These are phyloP conservation scores for Heliocybe sulcata DNA, from an alignment of 1,284 basidiomycete species.

Conservation along the genomic window DNA sequence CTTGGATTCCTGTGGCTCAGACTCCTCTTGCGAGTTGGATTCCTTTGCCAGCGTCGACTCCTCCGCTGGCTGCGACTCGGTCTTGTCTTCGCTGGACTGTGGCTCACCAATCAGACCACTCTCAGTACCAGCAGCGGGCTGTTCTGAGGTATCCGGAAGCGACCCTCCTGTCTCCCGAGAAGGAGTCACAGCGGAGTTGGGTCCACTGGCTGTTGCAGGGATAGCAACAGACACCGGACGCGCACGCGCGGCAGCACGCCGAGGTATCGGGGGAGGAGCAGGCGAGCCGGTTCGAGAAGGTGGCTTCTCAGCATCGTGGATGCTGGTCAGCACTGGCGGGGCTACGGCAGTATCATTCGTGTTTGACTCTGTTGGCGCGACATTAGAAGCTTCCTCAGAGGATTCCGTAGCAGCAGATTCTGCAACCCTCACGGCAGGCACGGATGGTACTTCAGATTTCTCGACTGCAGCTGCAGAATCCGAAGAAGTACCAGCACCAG, in stretches of 20 bases:
- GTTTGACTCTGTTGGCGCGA: neutral
- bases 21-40: neutral
- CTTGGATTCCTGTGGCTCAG: neutral
- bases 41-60: too few species aligned
- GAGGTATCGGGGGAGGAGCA: slow-evolving; percentile 47
- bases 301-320: neutral
- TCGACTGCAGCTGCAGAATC: too few species aligned
- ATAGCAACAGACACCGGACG: slow-evolving; percentile 21
- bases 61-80: too few species aligned
- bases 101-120: neutral
- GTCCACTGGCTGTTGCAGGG: slow-evolving; percentile 1
- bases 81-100: neutral
- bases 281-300: slow-evolving; percentile 16
- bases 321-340: neutral
- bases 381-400: neutral
- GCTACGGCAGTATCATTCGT: neutral
- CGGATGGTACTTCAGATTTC: too few species aligned
- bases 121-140: neutral
- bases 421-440: too few species aligned
- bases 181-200: neutral
- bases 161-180: neutral
- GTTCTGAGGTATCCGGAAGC: neutral
- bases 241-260: slow-evolving; percentile 39
- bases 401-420: neutral
- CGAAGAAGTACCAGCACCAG: too few species aligned